Conservation (phyloP, 768 basidiomycete species). For the Podaxis sp. region DNA sequence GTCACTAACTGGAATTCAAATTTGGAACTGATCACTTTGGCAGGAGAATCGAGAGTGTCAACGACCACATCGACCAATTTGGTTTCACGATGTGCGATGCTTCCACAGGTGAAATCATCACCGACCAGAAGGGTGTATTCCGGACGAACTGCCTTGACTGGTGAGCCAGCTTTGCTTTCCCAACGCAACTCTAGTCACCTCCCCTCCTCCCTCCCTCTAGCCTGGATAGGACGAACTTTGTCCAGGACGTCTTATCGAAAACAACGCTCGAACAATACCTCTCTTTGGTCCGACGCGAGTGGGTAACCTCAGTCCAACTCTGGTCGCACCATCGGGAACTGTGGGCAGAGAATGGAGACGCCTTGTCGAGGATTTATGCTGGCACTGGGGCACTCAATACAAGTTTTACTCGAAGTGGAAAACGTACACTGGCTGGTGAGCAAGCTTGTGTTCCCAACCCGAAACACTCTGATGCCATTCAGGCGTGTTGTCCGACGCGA, state of each 20-base stretch:
- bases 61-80: constrained; percentile 67
- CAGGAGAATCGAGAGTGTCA: constrained; percentile 59
- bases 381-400: constrained; percentile 94
- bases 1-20: neutral
- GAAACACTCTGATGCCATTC: constrained; percentile 4
- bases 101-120: constrained; percentile 62
- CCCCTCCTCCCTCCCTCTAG: constrained; percentile 32
- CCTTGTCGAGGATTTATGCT: constrained; percentile 90
- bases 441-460: neutral
- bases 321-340: constrained; percentile 90
- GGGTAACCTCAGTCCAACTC: constrained; percentile 60
- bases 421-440: constrained; percentile 83
- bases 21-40: constrained; percentile 6
- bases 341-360: constrained; percentile 97
- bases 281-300: constrained; percentile 69
- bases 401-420: constrained; percentile 91
- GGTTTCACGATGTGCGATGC: constrained; percentile 84
- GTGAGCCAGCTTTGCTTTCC: constrained; percentile 34
- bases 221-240: constrained; percentile 95
- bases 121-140: constrained; percentile 89
- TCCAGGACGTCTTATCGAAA: constrained; percentile 91
- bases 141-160: constrained; percentile 95
- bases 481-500: constrained; percentile 92
- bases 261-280: constrained; percentile 81
- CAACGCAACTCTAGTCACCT: constrained; percentile 2